These are phyloP conservation scores for Peribolospora baueri DNA, from an alignment of 768 basidiomycete species.

Conservation along the genomic window DNA sequence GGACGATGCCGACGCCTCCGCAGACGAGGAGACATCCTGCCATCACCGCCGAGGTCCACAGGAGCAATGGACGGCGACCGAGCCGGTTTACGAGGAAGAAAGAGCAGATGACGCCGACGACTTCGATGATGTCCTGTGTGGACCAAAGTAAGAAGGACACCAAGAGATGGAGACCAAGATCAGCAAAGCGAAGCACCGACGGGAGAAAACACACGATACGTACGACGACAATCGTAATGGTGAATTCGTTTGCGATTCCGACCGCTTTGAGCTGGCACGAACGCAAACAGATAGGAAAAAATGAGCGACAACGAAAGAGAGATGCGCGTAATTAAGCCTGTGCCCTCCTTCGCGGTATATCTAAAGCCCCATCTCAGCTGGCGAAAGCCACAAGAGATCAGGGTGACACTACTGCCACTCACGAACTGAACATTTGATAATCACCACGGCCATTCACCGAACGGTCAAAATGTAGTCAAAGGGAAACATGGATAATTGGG, in stretches of 20 bases:
- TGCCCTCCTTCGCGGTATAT: no score
- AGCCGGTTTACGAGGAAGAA: constrained; percentile 13
- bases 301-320: background rate
- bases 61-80: constrained; percentile 16
- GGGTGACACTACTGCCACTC: no score
- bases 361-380: no score
- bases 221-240: constrained; percentile 2
- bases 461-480: no score
- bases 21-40: constrained; percentile 14
- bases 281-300: background rate
- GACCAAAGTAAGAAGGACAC: background rate
- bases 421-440: no score
- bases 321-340: no score
- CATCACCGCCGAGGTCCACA: constrained; percentile 17
- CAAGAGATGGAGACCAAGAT: background rate
- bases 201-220: no score
- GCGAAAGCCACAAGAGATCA: no score
- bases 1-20: constrained; percentile 14
- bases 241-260: background rate
- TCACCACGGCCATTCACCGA: no score
- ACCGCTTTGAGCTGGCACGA: background rate
- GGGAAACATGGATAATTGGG: no score
- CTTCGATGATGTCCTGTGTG: constrained; percentile 2
- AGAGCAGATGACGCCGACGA: constrained; percentile 6
- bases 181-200: background rate